phyloP scores from a whole-genome alignment of 768 basidiomycete genomes.

The Cystobasidium ongulense region DNA sequence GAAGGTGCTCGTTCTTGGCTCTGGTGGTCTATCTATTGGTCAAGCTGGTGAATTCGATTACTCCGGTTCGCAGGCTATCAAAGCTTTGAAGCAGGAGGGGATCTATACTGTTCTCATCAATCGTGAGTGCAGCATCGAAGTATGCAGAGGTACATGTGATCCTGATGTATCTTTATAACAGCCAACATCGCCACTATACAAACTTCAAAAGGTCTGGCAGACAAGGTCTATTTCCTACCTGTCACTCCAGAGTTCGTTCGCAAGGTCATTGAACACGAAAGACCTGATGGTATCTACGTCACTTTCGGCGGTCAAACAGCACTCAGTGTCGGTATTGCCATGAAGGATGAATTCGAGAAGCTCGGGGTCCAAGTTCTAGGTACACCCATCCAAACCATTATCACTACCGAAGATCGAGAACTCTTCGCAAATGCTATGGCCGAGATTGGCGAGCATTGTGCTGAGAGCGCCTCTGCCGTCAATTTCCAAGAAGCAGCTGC shows the following conservation, averaged over 20 bases:
- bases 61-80: slow-evolving; percentile 98
- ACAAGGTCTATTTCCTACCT: slow-evolving; percentile 98
- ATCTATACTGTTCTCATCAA: slow-evolving; percentile 99
- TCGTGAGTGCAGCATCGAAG: slow-evolving; percentile 44
- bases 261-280: slow-evolving; percentile 97
- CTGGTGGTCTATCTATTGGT: slow-evolving; percentile 93
- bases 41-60: slow-evolving; percentile 99
- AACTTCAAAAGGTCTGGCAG: slow-evolving; percentile 91
- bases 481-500: slow-evolving; percentile 70
- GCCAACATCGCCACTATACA: slow-evolving; percentile 97
- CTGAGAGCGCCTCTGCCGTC: slow-evolving; percentile 79
- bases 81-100: slow-evolving; percentile 96
- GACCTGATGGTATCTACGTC: slow-evolving; percentile 96
- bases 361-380: slow-evolving; percentile 90
- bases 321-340: slow-evolving; percentile 88
- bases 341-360: slow-evolving; percentile 88
- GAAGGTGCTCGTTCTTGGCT: slow-evolving; percentile 94
- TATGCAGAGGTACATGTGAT: background rate
- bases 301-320: slow-evolving; percentile 99
- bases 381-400: slow-evolving; percentile 93
- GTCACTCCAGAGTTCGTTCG: slow-evolving; percentile 96
- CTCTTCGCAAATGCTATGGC: slow-evolving; percentile 90
- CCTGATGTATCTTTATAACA: slow-evolving; percentile 3
- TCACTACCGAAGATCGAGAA: slow-evolving; percentile 92
- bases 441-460: slow-evolving; percentile 90